These are phyloP conservation scores for Achlya hypogyna DNA, from an alignment of 352 stramenopile genomes.

Conservation along the genomic window DNA sequence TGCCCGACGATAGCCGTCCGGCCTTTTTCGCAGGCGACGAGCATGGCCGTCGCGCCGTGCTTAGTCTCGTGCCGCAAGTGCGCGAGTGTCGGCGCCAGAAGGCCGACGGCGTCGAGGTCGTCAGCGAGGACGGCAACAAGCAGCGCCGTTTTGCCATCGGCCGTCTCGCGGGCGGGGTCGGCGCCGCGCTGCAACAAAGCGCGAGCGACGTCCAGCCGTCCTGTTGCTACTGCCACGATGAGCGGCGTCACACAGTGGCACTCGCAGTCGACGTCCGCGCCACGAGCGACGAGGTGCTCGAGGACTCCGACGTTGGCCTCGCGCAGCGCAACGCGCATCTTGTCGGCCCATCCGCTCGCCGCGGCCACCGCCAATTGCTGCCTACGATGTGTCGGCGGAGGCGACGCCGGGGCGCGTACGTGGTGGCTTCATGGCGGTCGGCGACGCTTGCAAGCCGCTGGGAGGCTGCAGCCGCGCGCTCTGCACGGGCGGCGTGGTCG, in stretches of 20 bases:
- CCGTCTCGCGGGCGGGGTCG: background rate
- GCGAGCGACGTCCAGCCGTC: background rate
- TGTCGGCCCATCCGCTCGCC: background rate
- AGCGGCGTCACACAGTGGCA: background rate
- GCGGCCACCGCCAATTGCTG: background rate
- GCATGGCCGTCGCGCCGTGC: background rate
- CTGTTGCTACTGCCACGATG: background rate
- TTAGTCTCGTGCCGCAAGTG: background rate
- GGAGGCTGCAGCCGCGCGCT: too few species aligned
- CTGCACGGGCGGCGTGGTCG: too few species aligned
- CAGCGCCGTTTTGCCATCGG: background rate
- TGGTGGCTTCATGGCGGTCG: too few species aligned
- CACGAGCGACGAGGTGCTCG: background rate
- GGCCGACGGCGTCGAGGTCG: background rate
- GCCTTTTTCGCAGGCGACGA: constrained; percentile 6
- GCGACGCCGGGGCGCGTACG: too few species aligned
- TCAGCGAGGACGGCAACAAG: background rate
- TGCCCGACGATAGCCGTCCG: background rate
- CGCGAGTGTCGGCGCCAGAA: background rate
- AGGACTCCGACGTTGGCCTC: background rate
- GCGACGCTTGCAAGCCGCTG: too few species aligned
- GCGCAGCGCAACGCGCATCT: background rate
- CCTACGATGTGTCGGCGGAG: too few species aligned
- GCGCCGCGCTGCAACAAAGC: background rate
- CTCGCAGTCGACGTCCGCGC: background rate